These are phyloP conservation scores for Yamadazyma blattariae DNA, from an alignment of 1,139 yeast genomes.

Conservation along the genomic window DNA sequence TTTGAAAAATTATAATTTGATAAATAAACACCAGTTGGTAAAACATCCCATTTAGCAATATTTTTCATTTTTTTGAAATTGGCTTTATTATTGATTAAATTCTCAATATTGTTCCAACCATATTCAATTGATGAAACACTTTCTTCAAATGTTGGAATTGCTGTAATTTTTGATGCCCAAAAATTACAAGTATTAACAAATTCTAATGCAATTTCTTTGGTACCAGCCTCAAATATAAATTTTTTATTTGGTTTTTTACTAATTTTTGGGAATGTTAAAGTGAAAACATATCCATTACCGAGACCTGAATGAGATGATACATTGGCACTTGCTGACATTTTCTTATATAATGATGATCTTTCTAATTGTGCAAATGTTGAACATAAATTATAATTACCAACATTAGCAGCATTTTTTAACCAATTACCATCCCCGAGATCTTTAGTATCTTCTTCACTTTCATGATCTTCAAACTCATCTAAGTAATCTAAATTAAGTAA, in stretches of 20 bases:
- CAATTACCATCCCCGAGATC: conserved; percentile 67
- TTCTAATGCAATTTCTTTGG: conserved; percentile 65
- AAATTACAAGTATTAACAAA: conserved; percentile 79
- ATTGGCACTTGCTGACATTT: conserved; percentile 5
- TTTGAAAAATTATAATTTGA: conserved; percentile 25
- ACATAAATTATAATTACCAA: conserved; percentile 49
- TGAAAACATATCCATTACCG: conserved; percentile 22
- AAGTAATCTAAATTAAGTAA: conserved; percentile 12
- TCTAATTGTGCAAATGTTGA: conserved; percentile 48
- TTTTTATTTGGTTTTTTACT: conserved; percentile 34
- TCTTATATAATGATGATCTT: conserved; percentile 14
- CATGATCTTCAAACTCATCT: conserved; percentile 17
- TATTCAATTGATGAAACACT: conserved; percentile 73
- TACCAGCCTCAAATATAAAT: conserved; percentile 57
- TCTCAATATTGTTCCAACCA: conserved; percentile 69
- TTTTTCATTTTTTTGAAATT: conserved; percentile 34
- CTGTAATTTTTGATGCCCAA: conserved; percentile 86
- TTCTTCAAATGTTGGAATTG: conserved; percentile 64
- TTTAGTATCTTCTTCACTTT: conserved; percentile 10
- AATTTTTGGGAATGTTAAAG: conserved; percentile 39
- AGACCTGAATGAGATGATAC: too few relatives aligned
- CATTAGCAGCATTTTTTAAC: conserved; percentile 51
- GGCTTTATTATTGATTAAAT: conserved; percentile 25
- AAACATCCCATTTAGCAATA: conserved; percentile 41
- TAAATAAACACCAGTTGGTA: conserved; percentile 43